Evolutionary conservation across 1,284 basidiomycete genomes (phyloP).

Genomic region (Cryptococcus maquisensis): DNA sequence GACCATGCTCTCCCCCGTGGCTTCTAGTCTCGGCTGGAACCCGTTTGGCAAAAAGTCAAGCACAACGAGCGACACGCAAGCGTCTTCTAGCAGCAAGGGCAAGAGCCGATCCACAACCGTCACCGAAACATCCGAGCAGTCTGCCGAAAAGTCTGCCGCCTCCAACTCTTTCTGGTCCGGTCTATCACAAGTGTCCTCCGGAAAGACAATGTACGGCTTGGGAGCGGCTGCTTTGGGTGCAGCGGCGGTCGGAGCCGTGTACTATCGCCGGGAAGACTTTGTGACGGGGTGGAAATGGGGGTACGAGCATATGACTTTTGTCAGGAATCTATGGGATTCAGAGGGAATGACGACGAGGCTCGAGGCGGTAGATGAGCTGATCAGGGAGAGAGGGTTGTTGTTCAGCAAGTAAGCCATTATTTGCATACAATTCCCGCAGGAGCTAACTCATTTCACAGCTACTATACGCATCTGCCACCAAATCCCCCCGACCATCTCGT

Average conservation of each 20-base stretch:
- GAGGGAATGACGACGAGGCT: constrained; percentile 61
- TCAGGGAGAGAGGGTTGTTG: constrained; percentile 52
- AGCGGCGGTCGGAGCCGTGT: constrained; percentile 77
- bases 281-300: constrained; percentile 69
- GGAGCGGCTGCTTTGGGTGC: constrained; percentile 70
- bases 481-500: constrained; percentile 55
- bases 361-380: constrained; percentile 59
- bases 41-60: constrained; percentile 45
- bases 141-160: neutral
- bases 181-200: constrained; percentile 10
- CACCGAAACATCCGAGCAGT: neutral
- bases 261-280: constrained; percentile 67
- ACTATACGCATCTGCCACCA: constrained; percentile 69
- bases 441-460: too few species aligned
- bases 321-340: constrained; percentile 82
- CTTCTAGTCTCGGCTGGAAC: constrained; percentile 44
- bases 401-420: constrained; percentile 63
- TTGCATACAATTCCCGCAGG: too few species aligned
- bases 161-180: constrained; percentile 17
- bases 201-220: constrained; percentile 35
- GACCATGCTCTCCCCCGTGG: constrained; percentile 58
- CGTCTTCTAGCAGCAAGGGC: constrained; percentile 5
- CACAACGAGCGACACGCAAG: constrained; percentile 11
- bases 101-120: constrained; percentile 1
- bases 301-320: constrained; percentile 85